Evolutionary conservation across 2,329 filamentous ascomycete species (phyloP), one percentile per base, ranked within the genome.

Genomic region (Sclerotinia subarctica): DNA sequence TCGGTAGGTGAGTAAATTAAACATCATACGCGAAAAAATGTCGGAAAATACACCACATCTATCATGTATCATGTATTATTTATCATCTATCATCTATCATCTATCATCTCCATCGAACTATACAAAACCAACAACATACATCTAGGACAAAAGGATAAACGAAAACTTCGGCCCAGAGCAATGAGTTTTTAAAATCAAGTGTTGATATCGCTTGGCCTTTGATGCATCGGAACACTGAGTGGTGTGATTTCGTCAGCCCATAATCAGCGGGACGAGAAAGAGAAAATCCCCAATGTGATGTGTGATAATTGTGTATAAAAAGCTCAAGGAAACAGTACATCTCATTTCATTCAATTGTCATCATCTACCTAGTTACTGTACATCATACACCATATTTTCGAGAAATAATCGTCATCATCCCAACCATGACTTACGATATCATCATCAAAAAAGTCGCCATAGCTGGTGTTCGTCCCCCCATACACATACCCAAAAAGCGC

Each of bases 401-500:
- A 38, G 3, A 35, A 21, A 11, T 2, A 51, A 26, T 26, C 59
- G 15, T 35, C n/a, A 51, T 38, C 5, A 13, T 24, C 29, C n/a
- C 0, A 52, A 69, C 49, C 49, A 73, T 74, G 71, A 68, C 70
- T 24, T 70, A 69, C 63, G 70, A 72, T 58, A 69, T 69, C n/a
- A 67, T 35, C 70, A 67, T 42, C 70, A 71, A 71, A 66, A 74
- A 71, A 63, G 67, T 74, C 29, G 70, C 69, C 13, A 21, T 74
- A 51, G 72, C 70, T 32, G 73, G 73, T 44, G 70, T 74, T 65
- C 69, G 72, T 69, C 19, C 62, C 2, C 44, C 8, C 6, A 10
- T 35, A 8, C 7, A 35, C 62, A 17, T 24, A 26, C 17, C 10
- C 6, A n/a, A 5, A 1, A 8, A 32, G 3, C 13, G 13, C 49